Conservation (phyloP, 345 rosid species). For the Abelmoschus esculentus region DNA sequence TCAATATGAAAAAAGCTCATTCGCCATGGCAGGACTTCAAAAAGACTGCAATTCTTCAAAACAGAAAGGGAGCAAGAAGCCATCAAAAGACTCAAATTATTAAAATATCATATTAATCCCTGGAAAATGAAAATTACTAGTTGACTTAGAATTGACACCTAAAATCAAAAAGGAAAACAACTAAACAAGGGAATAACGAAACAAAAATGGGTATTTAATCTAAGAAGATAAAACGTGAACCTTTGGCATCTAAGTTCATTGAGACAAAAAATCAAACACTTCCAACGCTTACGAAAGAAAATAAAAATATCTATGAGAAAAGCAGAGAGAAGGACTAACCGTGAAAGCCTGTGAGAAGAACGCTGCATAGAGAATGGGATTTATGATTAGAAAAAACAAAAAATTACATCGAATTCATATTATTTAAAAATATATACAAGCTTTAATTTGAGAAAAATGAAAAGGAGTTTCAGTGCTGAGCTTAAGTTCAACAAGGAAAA, state of each 20-base stretch:
- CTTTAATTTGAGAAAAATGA: background rate
- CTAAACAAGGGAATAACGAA: too few relatives aligned
- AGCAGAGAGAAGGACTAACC: background rate
- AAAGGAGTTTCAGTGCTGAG: background rate
- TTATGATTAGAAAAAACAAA: background rate
- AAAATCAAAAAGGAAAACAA: too few relatives aligned
- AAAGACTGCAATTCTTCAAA: background rate
- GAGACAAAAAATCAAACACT: background rate
- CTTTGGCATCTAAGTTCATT: background rate
- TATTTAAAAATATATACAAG: background rate
- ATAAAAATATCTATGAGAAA: background rate
- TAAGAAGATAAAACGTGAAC: background rate
- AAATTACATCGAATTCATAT: background rate
- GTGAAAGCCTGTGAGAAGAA: conserved; percentile 1
- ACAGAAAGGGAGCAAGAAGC: background rate
- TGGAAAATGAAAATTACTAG: too few relatives aligned
- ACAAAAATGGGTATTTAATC: background rate
- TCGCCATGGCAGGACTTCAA: background rate
- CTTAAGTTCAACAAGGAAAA: background rate
- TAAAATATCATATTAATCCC: background rate
- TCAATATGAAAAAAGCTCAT: background rate
- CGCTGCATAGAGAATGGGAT: background rate
- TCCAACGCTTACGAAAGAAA: background rate
- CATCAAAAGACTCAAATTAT: background rate
- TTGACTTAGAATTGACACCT: too few relatives aligned